phyloP scores from a whole-genome alignment of 192 early-diverging fungal species.

The Lunasporangiospora selenospora region DNA sequence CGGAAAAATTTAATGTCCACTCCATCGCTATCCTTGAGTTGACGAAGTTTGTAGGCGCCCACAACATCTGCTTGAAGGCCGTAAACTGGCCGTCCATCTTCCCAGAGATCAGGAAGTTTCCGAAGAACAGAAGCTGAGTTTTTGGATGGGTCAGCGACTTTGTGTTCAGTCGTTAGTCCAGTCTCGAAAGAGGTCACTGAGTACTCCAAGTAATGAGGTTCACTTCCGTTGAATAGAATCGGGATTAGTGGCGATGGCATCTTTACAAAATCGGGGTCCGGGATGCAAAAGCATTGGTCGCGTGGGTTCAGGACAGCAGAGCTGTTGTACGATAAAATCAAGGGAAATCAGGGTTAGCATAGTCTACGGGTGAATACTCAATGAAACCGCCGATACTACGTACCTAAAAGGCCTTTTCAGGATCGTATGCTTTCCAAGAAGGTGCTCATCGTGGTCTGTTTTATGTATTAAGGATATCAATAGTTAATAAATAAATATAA shows the following conservation, averaged over 20 bases:
- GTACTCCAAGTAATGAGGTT: constrained; percentile 32
- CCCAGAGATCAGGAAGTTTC: constrained; percentile 14
- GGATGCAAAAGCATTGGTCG: constrained; percentile 54
- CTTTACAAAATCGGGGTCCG: constrained; percentile 13
- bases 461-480: no score
- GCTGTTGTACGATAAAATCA: constrained; percentile 24
- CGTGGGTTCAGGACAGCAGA: constrained; percentile 55
- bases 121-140: constrained; percentile 16
- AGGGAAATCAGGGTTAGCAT: neutral
- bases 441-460: constrained; percentile 35
- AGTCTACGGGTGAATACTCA: no score
- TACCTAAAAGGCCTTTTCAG: constrained; percentile 35
- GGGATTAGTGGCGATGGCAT: constrained; percentile 28
- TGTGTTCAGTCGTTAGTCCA: constrained; percentile 9
- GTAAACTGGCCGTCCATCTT: constrained; percentile 13
- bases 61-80: constrained; percentile 13
- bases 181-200: constrained; percentile 37
- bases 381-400: neutral
- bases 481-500: no score
- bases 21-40: constrained; percentile 21
- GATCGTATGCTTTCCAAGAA: constrained; percentile 31
- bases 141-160: constrained; percentile 28
- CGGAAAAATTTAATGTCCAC: constrained; percentile 32
- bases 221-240: constrained; percentile 36
- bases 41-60: constrained; percentile 27